These are phyloP conservation scores for Fusarium acutatum DNA, from an alignment of 2,329 filamentous ascomycete genomes.

Conservation along the genomic window DNA sequence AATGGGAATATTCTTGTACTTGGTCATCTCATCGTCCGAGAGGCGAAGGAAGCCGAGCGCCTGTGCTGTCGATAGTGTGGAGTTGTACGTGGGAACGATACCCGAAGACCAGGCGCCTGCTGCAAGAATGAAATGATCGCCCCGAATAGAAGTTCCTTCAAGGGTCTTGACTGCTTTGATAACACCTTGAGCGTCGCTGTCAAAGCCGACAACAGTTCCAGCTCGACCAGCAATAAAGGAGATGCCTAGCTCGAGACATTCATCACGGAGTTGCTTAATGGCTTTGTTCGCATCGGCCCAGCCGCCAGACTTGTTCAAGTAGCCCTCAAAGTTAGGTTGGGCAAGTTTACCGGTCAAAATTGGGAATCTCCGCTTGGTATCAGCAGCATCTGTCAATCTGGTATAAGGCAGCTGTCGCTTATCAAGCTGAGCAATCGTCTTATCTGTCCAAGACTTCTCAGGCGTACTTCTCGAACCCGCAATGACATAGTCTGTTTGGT, in stretches of 20 bases:
- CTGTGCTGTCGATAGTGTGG: constrained; percentile 22
- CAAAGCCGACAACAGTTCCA: constrained; percentile 17
- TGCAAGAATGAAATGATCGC: constrained; percentile 24
- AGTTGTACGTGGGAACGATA: constrained; percentile 18
- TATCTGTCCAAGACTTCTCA: constrained; percentile 18
- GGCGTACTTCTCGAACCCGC: neutral
- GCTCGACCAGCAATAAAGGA: constrained; percentile 24
- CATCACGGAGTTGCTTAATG: constrained; percentile 23
- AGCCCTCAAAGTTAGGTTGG: constrained; percentile 17
- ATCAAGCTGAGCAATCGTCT: constrained; percentile 16
- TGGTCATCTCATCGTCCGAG: constrained; percentile 18
- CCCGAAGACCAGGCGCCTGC: constrained; percentile 23
- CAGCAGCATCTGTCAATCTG: neutral
- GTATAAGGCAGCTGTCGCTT: constrained; percentile 12
- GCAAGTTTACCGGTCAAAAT: constrained; percentile 15
- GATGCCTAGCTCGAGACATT: constrained; percentile 21
- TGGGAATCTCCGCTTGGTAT: neutral
- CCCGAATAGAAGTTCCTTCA: neutral
- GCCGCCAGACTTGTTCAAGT: constrained; percentile 18
- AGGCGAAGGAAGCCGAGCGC: constrained; percentile 27
- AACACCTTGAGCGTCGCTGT: neutral
- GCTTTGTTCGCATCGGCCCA: constrained; percentile 32
- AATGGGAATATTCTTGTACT: constrained; percentile 26
- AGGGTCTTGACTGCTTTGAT: neutral
- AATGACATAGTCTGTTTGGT: constrained; percentile 7